Base-by-base conservation (phyloP, 768 basidiomycete genomes). In the Trametes cinnabarina region DNA sequence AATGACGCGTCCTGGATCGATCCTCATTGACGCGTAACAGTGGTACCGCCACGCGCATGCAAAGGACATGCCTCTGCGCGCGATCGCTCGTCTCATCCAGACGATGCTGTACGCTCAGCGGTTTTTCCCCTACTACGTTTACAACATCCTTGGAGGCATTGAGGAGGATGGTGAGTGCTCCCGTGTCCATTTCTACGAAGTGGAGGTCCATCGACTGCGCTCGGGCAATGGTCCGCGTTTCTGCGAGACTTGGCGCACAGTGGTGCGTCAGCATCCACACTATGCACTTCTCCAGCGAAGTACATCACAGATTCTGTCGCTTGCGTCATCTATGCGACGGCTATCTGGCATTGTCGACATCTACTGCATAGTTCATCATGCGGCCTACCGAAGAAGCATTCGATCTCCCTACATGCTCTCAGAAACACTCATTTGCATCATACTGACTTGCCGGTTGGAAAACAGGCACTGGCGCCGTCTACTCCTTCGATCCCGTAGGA, bases 401-500 rank as follows among this genome's bases (percentile, higher is more conserved):
- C 37, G 5, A n/a, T 5, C 37, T 39, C n/a, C 5, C 15, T n/a
- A 7, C 28, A 17, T 46, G 17, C 17, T 40, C 56, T 69, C 64
- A 43, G 22, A 20, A 20, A 9, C 20, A 14, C 55, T 60, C 56
- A 47, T 35, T 60, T 43, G 22, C 55, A 43, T 56, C 56, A 63
- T 62, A 62, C 32, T 46, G 12, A 55, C 42, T 9, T n/a, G n/a
- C n/a, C n/a, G 6, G 17, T 51, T 28, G 17, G 37, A 28, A 25
- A 35, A 3, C 70, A 96, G 94, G 95, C 11, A 85, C 92, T 35
- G 97, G 97, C 51, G 93, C 96, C 10, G 95, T 99, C 28, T 99
- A 99, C 80, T 98, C 96, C n/a, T 99, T 97, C 73, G 97, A 99
- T 74, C 97, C 97, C 37, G 94, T 98, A 30, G 97, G 97, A 25